phyloP scores from a whole-genome alignment of 1,284 basidiomycete species.

The Naganishia sp. region DNA sequence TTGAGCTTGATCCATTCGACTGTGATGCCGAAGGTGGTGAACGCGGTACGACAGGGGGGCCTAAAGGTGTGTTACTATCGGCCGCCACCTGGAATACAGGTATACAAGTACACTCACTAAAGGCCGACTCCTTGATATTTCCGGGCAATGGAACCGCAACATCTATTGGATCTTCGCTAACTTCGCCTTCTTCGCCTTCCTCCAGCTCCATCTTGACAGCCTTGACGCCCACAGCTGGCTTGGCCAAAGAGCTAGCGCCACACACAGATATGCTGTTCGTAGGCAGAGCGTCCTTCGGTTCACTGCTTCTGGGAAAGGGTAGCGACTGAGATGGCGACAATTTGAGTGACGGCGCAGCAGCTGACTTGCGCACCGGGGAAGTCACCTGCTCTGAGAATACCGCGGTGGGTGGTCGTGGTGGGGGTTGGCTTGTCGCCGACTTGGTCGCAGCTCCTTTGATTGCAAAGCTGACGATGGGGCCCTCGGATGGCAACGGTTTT shows the following conservation, averaged over 20 bases:
- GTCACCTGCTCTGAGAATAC: not conserved
- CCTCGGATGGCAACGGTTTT: no score
- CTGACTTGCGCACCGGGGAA: not conserved
- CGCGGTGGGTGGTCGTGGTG: not conserved
- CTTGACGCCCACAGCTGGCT: not conserved
- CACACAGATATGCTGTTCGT: not conserved
- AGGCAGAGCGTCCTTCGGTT: not conserved
- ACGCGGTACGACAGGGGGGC: no score
- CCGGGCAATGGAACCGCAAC: not conserved
- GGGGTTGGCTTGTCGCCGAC: not conserved
- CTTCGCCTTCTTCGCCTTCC: constrained; percentile 16
- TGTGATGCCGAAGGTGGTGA: not conserved
- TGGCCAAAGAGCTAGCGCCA: not conserved
- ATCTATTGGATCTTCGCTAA: not conserved
- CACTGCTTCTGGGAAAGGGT: not conserved
- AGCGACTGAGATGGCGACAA: not conserved
- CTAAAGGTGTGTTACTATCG: not conserved
- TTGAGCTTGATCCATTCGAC: not conserved
- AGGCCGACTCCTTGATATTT: not conserved
- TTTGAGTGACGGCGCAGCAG: not conserved
- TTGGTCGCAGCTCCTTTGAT: not conserved
- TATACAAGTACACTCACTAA: not conserved
- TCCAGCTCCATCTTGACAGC: not conserved
- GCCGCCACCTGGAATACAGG: not conserved
- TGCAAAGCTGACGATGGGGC: not conserved